Base-by-base conservation (phyloP, 2,329 filamentous ascomycete species). In the Diaporthe nobilis region DNA sequence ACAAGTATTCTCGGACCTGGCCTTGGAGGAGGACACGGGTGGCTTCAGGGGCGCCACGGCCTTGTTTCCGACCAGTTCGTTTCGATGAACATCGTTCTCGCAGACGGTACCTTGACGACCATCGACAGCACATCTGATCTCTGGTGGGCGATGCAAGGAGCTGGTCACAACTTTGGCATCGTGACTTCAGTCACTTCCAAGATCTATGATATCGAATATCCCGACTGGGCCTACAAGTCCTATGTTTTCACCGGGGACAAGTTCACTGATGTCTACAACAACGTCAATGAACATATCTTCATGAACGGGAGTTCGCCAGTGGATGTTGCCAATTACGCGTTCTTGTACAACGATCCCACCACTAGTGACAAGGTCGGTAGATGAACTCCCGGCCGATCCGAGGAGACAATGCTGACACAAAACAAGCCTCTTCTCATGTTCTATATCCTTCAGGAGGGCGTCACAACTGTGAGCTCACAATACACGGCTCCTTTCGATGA, bases 161-260 rank as follows among this genome's bases (percentile, higher is more conserved):
- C 89, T 1, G 90, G 90, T 1, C 89, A 91, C 78, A 91, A 91
- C 80, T 91, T 92, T 75, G 90, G 89, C 7, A 87, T 92, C 57
- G 88, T 91, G 15, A 90, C 89, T 0, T 86, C 85, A 1, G 81
- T 87, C 13, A 86, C 84, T 0, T 82, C 83, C 0, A 88, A 88
- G 78, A 85, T 90, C 49, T 90, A 88, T 77, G 86, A 89, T 76
- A 83, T 84, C 25, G 79, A 82, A 72, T 73, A 84, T 79, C 75
- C 67, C 22, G 78, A 83, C 72, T 89, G 86, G 85, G 85, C 86
- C 3, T 84, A 85, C n/a, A 82, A 85, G 75, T 86, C 82, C 0
- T 81, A 89, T 47, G 82, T 85, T 31, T 90, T 87, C 77, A 85
- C 82, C 6, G 86, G 87, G 0, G 86, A 89, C 44, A 86, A 90